Percentiles rank a stretch among this genome's conserved stretches.
These are phyloP conservation scores for Golovinomyces cichoracearum DNA, from an alignment of 2,329 filamentous ascomycete genomes.

Conservation along the genomic window DNA sequence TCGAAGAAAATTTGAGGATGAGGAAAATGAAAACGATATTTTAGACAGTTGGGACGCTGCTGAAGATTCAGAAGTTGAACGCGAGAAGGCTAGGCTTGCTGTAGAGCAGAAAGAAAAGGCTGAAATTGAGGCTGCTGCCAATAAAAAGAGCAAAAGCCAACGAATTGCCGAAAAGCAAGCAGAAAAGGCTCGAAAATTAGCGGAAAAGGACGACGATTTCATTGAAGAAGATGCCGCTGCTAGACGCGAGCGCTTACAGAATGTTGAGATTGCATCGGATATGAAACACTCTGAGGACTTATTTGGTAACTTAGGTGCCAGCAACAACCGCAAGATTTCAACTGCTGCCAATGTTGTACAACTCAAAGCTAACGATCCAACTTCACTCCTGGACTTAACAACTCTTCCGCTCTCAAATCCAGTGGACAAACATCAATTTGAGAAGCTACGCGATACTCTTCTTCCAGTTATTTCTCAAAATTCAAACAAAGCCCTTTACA, in stretches of 20 bases:
- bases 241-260: constrained; percentile 46
- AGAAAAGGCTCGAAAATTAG: constrained; percentile 26
- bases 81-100: constrained; percentile 77
- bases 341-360: constrained; percentile 38
- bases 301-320: constrained; percentile 56
- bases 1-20: constrained; percentile 46
- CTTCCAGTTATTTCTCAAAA: constrained; percentile 50
- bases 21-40: constrained; percentile 66
- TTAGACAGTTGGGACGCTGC: constrained; percentile 92
- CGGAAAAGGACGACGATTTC: constrained; percentile 29
- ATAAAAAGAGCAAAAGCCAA: constrained; percentile 70
- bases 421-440: constrained; percentile 63
- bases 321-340: constrained; percentile 38
- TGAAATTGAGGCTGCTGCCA: constrained; percentile 63
- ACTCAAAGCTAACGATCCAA: constrained; percentile 47
- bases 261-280: constrained; percentile 66
- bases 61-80: constrained; percentile 89
- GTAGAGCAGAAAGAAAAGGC: constrained; percentile 70
- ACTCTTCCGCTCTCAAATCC: constrained; percentile 70
- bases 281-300: constrained; percentile 75
- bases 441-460: constrained; percentile 51
- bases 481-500: constrained; percentile 71
- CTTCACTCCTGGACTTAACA: constrained; percentile 55
- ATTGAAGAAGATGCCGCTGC: constrained; percentile 45
- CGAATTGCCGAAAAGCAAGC: constrained; percentile 59